Conservation (phyloP, 2,329 filamentous ascomycete genomes). For the Cladosporium sp. region DNA sequence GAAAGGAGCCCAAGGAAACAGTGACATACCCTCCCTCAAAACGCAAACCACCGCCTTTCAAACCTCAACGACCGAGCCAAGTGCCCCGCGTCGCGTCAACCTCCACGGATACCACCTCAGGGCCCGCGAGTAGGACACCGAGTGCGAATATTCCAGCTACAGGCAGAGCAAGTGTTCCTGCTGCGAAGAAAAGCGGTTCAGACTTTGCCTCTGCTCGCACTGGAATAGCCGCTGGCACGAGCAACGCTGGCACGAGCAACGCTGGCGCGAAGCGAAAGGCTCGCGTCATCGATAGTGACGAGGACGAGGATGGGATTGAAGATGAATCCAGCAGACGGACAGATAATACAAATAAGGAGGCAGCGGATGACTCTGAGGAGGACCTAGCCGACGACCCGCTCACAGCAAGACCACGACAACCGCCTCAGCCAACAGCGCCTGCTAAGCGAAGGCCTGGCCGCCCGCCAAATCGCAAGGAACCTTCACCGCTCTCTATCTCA, state of each 20-base stretch:
- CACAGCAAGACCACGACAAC: constrained; percentile 10
- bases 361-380: constrained; percentile 16
- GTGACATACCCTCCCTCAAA: constrained; percentile 30
- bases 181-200: not conserved
- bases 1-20: constrained; percentile 28
- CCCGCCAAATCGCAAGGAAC: constrained; percentile 12
- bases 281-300: constrained; percentile 13
- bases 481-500: not conserved
- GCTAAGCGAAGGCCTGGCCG: constrained; percentile 12
- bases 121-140: not conserved
- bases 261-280: constrained; percentile 3
- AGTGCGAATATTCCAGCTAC: not conserved
- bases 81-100: constrained; percentile 43
- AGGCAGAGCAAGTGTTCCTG: not conserved
- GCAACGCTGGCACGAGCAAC: not conserved
- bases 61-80: constrained; percentile 26
- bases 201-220: constrained; percentile 1
- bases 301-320: constrained; percentile 14
- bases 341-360: not conserved
- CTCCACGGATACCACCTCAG: constrained; percentile 10
- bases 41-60: constrained; percentile 28
- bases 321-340: constrained; percentile 1
- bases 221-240: constrained; percentile 1
- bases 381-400: constrained; percentile 21
- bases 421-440: not conserved